Evolutionary conservation across 2,329 filamentous ascomycete species (phyloP), one percentile per base, ranked within the genome.

Genomic region (Exophiala viscosa): DNA sequence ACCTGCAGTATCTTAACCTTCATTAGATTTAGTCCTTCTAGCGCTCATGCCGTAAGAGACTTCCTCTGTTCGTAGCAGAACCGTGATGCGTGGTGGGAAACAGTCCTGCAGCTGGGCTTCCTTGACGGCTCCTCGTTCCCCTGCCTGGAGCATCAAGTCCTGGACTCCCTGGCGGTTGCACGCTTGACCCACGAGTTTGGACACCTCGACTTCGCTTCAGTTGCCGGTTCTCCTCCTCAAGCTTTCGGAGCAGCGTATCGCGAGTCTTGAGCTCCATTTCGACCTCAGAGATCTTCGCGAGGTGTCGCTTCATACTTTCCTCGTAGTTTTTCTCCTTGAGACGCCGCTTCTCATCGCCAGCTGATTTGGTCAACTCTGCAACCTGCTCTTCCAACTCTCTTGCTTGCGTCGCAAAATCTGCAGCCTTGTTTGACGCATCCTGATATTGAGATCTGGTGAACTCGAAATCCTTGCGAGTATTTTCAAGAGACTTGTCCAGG

Each of bases 381-480:
- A 71, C 68, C 45, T 74, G 64, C 13, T 66, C 63, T 54, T 69
- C 64, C 17, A 75, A 62, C 20, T 68, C 67, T 8, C 66, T 67
- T 32, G 63, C 57, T 55, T 76, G 70, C 39, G 63, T 68, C 5
- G 64, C 67, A 6, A 70, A 66, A 41, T 74, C 71, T 15, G 70
- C 71, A 1, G 73, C 74, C 7, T 66, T 66, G 5, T 64, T 73
- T 5, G 73, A 76, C 9, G 73, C 73, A 28, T 67, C 72, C 55
- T 76, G 74, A 48, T 76, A 76, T 59, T 75, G 73, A 52, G 70
- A 65, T 35, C 73, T 69, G 5, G 69, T 73, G 54, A 75, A 76
- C 42, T 75, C 73, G 6, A 71, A 67, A 54, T 75, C 73, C 8
- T 70, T 70, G 39, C 64, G 66, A 43, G 70, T 72, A 45, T 69